Evolutionary conservation across 179 eudicot genomes (phyloP), one percentile per base, ranked within the genome.

Genomic region (Actinidia polygama): DNA sequence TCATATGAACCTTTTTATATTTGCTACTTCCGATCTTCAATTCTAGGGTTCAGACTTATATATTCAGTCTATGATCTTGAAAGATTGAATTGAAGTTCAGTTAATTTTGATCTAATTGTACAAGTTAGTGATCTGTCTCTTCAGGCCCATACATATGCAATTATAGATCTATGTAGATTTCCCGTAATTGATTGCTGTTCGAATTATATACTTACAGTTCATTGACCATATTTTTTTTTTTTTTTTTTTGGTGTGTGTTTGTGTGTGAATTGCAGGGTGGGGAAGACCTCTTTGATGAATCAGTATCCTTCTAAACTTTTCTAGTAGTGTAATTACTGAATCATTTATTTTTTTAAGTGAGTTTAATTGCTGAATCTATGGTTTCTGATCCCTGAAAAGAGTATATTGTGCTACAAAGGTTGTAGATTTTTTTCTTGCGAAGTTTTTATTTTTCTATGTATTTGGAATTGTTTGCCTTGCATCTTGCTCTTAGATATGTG

Each of bases 281-380:
- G 92, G 21, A 90, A 90, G 89, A 90, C 92, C 72, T 90, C 92
- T 49, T 75, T 90, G 84, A 90, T 90, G 90, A 90, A 90, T 73
- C 92, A 88, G 90, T 88, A 90, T 88, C 88, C 87, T 84, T 83
- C 68, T 51, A 18, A 11, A 14, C 46, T 77, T 77, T 30, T 61
- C 61, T 57, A 9, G 26, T 6, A 11, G 6, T 26, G 24, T 12
- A 75, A 24, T 11, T 10, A 44, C 23, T 10, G 58, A 66, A 66
- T 66, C 64, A n/a, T n/a, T n/a, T 36, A 30, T 14, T 11, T 66
- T 4, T 12, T 26, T 12, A 23, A 10, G 7, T 6, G 30, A 58
- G 62, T 18, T 46, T 24, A 4, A 9, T 19, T 23, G 26, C 26
- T 47, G 26, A 69, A 78, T 70, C 64, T 59, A 16, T 49, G 5